A percentile compares a stretch with the other conserved stretches of the same genome.
phyloP scores from a whole-genome alignment of 768 basidiomycete species.

The Chalciporus pseudorubinellus region DNA sequence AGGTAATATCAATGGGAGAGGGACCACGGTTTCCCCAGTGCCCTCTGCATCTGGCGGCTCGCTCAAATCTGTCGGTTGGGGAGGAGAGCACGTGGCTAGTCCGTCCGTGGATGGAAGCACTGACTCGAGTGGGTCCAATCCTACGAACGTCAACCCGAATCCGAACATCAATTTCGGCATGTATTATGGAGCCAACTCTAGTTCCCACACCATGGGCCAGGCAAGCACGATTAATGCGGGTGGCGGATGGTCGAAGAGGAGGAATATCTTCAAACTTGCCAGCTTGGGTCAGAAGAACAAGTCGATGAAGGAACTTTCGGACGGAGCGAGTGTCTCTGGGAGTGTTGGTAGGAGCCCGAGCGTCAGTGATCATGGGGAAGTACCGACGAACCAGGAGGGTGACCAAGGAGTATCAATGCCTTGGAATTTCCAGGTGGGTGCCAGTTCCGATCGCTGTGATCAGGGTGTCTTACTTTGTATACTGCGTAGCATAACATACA shows the following conservation, averaged over 20 bases:
- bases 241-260: constrained; percentile 24
- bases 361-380: constrained; percentile 9
- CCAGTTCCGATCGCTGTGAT: background rate
- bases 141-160: background rate
- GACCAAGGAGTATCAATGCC: constrained; percentile 67
- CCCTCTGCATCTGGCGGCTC: constrained; percentile 20
- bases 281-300: constrained; percentile 35
- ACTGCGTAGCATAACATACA: constrained; percentile 67
- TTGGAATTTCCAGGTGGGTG: constrained; percentile 69
- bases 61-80: constrained; percentile 13
- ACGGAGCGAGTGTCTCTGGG: constrained; percentile 13
- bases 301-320: constrained; percentile 29
- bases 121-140: constrained; percentile 25
- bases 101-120: constrained; percentile 26
- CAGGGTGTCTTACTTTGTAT: constrained; percentile 1
- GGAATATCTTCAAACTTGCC: constrained; percentile 36
- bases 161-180: constrained; percentile 1
- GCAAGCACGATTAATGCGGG: background rate
- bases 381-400: constrained; percentile 24
- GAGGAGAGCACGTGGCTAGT: constrained; percentile 6
- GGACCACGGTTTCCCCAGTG: constrained; percentile 11
- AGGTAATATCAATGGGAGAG: constrained; percentile 10
- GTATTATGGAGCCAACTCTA: constrained; percentile 20
- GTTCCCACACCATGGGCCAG: constrained; percentile 11
- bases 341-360: constrained; percentile 12